Evolutionary conservation across 2,329 filamentous ascomycete species (phyloP), one percentile per base, ranked within the genome.

Genomic region (Emergomyces africanus): DNA sequence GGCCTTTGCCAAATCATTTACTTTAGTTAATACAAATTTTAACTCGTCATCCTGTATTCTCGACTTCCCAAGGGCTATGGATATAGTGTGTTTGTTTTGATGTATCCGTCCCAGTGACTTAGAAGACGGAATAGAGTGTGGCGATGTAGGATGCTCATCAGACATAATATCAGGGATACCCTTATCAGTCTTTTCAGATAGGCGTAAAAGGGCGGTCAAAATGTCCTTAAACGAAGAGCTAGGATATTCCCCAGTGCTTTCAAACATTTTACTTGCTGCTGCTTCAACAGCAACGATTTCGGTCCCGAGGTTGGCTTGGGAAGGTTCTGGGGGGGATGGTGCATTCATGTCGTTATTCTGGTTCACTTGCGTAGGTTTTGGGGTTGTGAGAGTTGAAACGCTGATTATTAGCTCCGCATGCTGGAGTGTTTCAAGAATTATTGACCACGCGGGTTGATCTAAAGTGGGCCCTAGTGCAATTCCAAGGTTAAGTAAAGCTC

Each of bases 381-480:
- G 66, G 5, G 64, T 57, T 8, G 63, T 30, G 4, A 62, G 37
- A 15, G 70, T 67, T 3, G 70, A 70, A 51, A 69, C 65, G 15
- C 70, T 88, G 30, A 96, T 80, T 3, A 97, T 85, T 62, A 95
- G 84, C 66, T 97, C 94, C 2, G 92, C 91, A 71, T 96, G 89
- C 67, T 96, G 90, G 8, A 99, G 76, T 0, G 91, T 95, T 67
- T 95, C 91, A 1, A 99, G 80, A 18, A 99, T 79, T 60, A 99
- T 97, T 1, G 85, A 85, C 89, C 95, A 99, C 0, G 92, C 70
- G 60, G 68, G 88, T 15, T 81, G 79, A 41, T 88, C 85, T 0
- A 99, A 78, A 0, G 90, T 96, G 2, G 94, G 90, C 0, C 94
- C 94, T 0, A 99, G 76, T 2, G 94, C 94, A 67, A 97, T 99